These are phyloP conservation scores for Phytophthora capsici DNA, from an alignment of 352 stramenopile genomes.

Conservation along the genomic window DNA sequence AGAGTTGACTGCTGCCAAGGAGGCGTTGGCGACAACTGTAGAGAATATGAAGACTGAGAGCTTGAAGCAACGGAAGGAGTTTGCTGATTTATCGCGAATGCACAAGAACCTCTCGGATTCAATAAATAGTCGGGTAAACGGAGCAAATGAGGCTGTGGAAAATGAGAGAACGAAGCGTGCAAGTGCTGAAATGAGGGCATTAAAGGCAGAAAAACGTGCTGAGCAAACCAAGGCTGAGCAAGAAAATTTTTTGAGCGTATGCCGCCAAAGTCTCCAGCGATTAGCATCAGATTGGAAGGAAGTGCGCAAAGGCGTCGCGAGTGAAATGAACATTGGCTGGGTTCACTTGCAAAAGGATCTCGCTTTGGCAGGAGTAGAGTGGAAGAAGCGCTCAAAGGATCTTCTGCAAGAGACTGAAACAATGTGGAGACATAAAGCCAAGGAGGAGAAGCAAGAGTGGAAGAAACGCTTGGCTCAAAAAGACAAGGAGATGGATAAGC, in stretches of 20 bases:
- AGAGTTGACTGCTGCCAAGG: slow-evolving; percentile 33
- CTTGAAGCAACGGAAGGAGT: slow-evolving; percentile 60
- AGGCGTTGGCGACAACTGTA: slow-evolving; percentile 35
- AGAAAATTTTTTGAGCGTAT: slow-evolving; percentile 37
- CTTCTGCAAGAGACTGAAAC: slow-evolving; percentile 28
- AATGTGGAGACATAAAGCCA: slow-evolving; percentile 33
- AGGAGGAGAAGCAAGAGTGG: slow-evolving; percentile 57
- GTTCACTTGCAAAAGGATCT: slow-evolving; percentile 44
- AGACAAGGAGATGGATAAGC: slow-evolving; percentile 55
- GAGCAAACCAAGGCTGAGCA: slow-evolving; percentile 28
- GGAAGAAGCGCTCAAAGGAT: slow-evolving; percentile 32
- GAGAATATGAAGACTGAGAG: slow-evolving; percentile 44
- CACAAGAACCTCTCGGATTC: slow-evolving; percentile 69
- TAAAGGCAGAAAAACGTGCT: slow-evolving; percentile 41
- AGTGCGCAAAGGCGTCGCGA: slow-evolving; percentile 37
- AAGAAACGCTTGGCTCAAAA: slow-evolving; percentile 47
- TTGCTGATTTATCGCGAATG: slow-evolving; percentile 67
- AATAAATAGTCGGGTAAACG: slow-evolving; percentile 36
- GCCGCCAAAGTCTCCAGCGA: slow-evolving; percentile 36
- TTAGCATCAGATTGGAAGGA: slow-evolving; percentile 40
- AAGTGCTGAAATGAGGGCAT: slow-evolving; percentile 25
- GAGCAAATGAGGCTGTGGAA: slow-evolving; percentile 38
- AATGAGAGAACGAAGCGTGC: slow-evolving; percentile 40
- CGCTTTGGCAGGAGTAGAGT: slow-evolving; percentile 19
- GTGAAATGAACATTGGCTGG: slow-evolving; percentile 42